Conservation (phyloP, 306 rosid genomes). For the Lathyrus aphaca region DNA sequence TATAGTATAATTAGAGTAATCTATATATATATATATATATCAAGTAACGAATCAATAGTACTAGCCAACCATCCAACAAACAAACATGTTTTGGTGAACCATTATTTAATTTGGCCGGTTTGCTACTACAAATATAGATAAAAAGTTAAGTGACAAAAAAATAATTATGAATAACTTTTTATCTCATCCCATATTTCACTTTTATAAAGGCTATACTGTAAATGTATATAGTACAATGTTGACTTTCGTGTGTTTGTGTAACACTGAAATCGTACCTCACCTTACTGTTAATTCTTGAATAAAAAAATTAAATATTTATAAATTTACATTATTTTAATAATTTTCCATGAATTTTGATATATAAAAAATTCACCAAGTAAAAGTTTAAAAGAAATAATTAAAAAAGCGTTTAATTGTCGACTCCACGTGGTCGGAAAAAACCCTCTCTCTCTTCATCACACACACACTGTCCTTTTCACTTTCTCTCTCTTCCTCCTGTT, state of each 20-base stretch:
- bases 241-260: too few relatives aligned
- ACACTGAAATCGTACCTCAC: too few relatives aligned
- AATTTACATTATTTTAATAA: too few relatives aligned
- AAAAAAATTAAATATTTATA: too few relatives aligned
- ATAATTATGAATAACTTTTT: too few relatives aligned
- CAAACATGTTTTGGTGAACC: slow-evolving; percentile 4
- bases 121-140: background rate
- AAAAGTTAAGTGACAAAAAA: too few relatives aligned
- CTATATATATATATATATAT: background rate
- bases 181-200: too few relatives aligned
- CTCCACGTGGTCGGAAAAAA: slow-evolving; percentile 54
- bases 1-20: background rate
- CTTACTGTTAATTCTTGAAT: too few relatives aligned
- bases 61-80: slow-evolving; percentile 25
- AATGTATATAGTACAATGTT: too few relatives aligned
- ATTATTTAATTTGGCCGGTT: slow-evolving; percentile 11
- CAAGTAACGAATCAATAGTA: slow-evolving; percentile 13
- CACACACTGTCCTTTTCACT: slow-evolving; percentile 7
- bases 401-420: slow-evolving; percentile 36
- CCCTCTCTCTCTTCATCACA: background rate
- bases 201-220: too few relatives aligned
- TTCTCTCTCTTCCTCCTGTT: slow-evolving; percentile 22
- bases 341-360: too few relatives aligned
- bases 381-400: background rate
- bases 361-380: background rate